phyloP scores from a whole-genome alignment of 805 yeast species.

The Komagataella mondaviorum region DNA sequence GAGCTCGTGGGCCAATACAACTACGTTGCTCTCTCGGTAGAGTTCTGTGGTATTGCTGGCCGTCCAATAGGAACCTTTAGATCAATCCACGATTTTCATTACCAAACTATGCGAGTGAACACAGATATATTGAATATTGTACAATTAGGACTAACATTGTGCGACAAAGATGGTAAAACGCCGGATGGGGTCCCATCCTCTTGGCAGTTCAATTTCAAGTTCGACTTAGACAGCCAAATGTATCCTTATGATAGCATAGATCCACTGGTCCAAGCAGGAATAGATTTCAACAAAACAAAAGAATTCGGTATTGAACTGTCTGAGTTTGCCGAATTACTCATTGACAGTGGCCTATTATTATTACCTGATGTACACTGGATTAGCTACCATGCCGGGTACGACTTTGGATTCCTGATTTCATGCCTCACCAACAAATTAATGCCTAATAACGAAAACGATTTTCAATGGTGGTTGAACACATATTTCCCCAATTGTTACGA shows the following conservation, averaged over 20 bases:
- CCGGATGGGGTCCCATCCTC: constrained; percentile 59
- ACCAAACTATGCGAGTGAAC: constrained; percentile 86
- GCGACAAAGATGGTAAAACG: constrained; percentile 55
- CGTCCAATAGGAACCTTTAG: constrained; percentile 92
- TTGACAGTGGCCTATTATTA: constrained; percentile 75
- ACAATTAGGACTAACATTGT: constrained; percentile 71
- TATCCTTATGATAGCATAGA: constrained; percentile 76
- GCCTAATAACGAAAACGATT: constrained; percentile 74
- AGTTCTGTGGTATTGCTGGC: constrained; percentile 92
- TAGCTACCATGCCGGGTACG: constrained; percentile 89
- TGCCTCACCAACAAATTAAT: constrained; percentile 60
- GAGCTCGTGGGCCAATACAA: constrained; percentile 43
- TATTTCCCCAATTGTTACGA: constrained; percentile 81
- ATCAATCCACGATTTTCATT: constrained; percentile 84
- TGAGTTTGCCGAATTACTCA: constrained; percentile 73
- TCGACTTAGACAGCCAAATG: constrained; percentile 71
- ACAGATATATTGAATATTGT: constrained; percentile 78
- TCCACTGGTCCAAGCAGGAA: constrained; percentile 66
- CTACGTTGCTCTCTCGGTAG: constrained; percentile 66
- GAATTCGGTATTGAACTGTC: constrained; percentile 65
- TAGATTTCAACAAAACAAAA: constrained; percentile 66
- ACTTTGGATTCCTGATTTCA: constrained; percentile 78
- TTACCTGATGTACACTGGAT: constrained; percentile 70
- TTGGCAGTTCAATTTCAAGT: constrained; percentile 94
- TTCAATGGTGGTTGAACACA: constrained; percentile 51